Percentiles rank a stretch among this genome's conserved stretches.
These are phyloP conservation scores for Paramecium biaurelia DNA, from an alignment of 73 alveolate genomes.

Conservation along the genomic window DNA sequence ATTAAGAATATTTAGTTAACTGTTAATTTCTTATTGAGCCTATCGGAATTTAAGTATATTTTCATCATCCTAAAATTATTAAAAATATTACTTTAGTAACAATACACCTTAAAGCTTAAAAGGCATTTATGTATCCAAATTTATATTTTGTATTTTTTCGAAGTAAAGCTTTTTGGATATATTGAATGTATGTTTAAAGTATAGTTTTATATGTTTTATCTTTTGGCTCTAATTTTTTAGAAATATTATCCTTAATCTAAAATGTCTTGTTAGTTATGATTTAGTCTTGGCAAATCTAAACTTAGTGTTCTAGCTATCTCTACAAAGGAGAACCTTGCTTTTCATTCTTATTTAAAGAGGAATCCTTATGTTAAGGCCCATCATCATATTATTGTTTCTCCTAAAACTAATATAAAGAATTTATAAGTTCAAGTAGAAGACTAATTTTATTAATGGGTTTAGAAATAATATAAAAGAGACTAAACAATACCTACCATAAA, in stretches of 20 bases:
- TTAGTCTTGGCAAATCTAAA: not conserved
- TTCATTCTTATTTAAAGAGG: not conserved
- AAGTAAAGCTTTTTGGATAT: not conserved
- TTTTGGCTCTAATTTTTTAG: not conserved
- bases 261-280: not conserved
- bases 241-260: not conserved
- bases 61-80: not conserved
- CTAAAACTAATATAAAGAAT: not conserved
- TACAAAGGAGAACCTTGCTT: not conserved
- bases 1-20: not conserved
- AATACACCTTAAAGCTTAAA: not conserved
- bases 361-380: not conserved
- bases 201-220: not conserved
- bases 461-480: not conserved
- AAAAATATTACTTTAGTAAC: not conserved
- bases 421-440: not conserved
- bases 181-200: not conserved
- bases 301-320: not conserved
- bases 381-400: not conserved
- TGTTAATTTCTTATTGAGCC: not conserved
- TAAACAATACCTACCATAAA: slow-evolving; percentile 24
- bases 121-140: not conserved
- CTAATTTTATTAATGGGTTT: not conserved
- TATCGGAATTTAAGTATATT: not conserved
- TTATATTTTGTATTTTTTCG: not conserved